Base-by-base conservation (phyloP, 768 basidiomycete species). In the Psilocybe sp. region DNA sequence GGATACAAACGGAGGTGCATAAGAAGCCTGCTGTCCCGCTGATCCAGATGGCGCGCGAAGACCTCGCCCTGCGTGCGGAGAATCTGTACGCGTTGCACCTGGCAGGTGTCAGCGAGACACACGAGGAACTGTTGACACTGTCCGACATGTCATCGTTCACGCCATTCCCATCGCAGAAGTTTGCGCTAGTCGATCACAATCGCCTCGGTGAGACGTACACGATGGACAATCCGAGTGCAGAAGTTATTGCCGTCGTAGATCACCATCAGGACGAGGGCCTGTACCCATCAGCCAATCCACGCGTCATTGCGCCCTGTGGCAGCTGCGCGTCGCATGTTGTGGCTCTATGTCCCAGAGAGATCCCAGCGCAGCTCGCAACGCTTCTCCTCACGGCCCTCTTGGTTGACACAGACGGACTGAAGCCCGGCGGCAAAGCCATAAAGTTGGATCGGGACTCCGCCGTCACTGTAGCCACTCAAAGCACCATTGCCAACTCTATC, bases 161-260 rank as follows among this genome's bases (percentile, higher is more conserved):
- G 40, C 65, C 77, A 1, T 75, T 77, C 51, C 79, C 81, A 0
- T 81, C 79, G 5, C 73, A 74, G 13, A 73, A 68, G 5, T 91
- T 91, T 60, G 89, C 83, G 0, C 76, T 99, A 14, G 92, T 98
- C 39, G 97, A 99, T 66, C 95, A 98, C 67, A 99, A 98, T 61
- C 73, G 74, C 6, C 76, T 97, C 16, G 68, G 65, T 20, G 58
- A 70, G 1, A 59, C 60, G 34, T 87, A 80, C 62, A 55, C 67
- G 2, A 35, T 52, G 2, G 63, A 69, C 36, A 75, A 73, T 53
- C 66, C 73, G 0, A 61, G 65, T 33, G 68, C 73, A 0, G 66
- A 69, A n/a, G 91, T 98, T 9, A 73, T 80, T 0, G 85, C 87
- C 2, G 74, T 98, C 46, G 70, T 98, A 20, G 97, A 99, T 64